Evolutionary conservation across 176 grass and related monocot species (phyloP), one percentile per base, ranked within the genome.

Genomic region (Microstegium vimineum): DNA sequence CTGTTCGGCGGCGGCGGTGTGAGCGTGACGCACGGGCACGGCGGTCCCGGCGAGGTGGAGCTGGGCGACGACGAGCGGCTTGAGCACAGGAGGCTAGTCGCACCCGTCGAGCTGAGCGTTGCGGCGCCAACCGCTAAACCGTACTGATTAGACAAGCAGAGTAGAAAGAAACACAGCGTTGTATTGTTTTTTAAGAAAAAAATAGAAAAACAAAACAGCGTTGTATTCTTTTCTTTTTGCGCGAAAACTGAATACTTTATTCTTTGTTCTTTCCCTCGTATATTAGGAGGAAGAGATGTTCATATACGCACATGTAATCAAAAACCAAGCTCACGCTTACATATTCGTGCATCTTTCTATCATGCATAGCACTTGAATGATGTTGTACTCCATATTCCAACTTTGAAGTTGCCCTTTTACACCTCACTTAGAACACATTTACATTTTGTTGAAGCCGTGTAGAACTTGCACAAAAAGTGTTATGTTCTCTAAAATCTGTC

Each of bases 1-100:
- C 18, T 97, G 69, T 97, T 93, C 38, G 80, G 83, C 0, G 79
- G 54, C 10, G 33, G 52, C 4, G 27, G 17, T 2, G 26, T 46
- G 38, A 17, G 8, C 13, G 23, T 45, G 23, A 9, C 14, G 38
- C 23, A 52, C 5, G 15, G 46, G 17, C 1, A 20, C 51, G 51
- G 51, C 0, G 20, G 20, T 0, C 0, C 69, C 41, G 69, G 40
- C 13, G 69, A 89, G 68, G 72, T 96, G 76, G 85, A 96, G 71
- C 88, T 96, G 28, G 62, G 80, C 40, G 92, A 87, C 15, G 84
- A 15, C 0, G 84, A 87, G 43, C 66, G 62, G 75, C 77, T 92
- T 6, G 81, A 86, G 56, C 78, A 83, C 63, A 33, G 25, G 26
- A 63, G 82, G 62, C 40, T 71, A 27, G 38, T 14, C 38, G 37